Evolutionary conservation across 768 basidiomycete species (phyloP), one percentile per base, ranked within the genome.

Genomic region (Phlebiopsis flavidoalba): DNA sequence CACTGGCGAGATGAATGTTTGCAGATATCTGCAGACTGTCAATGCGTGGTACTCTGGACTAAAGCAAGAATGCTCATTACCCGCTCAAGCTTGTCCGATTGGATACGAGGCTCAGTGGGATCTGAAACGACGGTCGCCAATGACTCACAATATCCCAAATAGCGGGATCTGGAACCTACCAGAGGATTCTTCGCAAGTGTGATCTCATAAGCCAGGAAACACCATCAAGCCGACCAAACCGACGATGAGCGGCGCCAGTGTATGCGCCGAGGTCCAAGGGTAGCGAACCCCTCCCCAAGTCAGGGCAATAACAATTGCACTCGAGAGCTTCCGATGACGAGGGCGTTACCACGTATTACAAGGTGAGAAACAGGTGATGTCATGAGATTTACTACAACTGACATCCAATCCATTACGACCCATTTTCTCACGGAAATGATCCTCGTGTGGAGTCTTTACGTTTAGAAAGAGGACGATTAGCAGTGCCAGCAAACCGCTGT

Each of bases 271-370:
- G 0, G 53, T 43, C 77, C 77, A 78, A 0, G 72, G 36, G 63
- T 71, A 76, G 3, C 59, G 53, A 21, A 73, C 67, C 5, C 77
- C 77, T 19, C 71, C 76, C 73, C 68, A 72, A 59, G 71, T 64
- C 37, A 72, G 53, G 8, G 61, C 64, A 26, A 71, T 52, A 26
- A 63, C 53, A 31, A 59, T 48, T 12, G 67, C 31, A 0, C 55
- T 52, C 1, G 69, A 63, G 60, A 63, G 60, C 66, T 63, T 7
- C 60, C 49, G 15, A 69, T 65, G 15, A 73, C 63, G 14, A 71
- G 35, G 15, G 58, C 22, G 49, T 63, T 69, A 1, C 71, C 69
- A 26, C 73, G n/a, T 71, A 49, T 43, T 19, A 14, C 47, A 15
- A 6, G 36, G n/a, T 33, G 12, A 49, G 37, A 2, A 12, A 24